Evolutionary conservation across 1,284 basidiomycete species (phyloP).

Genomic region (Marasmius oreades): DNA sequence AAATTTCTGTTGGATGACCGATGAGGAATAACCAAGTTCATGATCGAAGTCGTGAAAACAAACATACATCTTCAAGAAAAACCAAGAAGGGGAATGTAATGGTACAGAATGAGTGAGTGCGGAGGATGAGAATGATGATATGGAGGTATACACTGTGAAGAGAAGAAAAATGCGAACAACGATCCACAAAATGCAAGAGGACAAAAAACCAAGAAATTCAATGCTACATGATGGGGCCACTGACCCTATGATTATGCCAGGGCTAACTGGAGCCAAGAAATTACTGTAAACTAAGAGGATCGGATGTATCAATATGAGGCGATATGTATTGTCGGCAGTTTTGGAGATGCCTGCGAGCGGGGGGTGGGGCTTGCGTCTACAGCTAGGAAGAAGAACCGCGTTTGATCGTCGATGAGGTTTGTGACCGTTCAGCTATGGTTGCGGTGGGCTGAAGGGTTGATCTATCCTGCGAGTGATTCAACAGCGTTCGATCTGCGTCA

Average conservation of each 20-base stretch:
- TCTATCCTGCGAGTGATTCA: slow-evolving; percentile 18
- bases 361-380: too few relatives aligned
- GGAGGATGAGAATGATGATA: background rate
- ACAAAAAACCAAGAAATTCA: background rate
- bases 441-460: slow-evolving; percentile 19
- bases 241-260: background rate
- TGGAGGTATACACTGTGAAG: background rate
- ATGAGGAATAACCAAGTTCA: too few relatives aligned
- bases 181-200: background rate
- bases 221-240: background rate
- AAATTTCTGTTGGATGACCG: too few relatives aligned
- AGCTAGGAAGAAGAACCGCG: background rate
- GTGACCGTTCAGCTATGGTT: slow-evolving; percentile 48
- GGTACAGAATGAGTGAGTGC: background rate
- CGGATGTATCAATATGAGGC: background rate
- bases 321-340: background rate
- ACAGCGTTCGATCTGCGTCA: slow-evolving; percentile 25
- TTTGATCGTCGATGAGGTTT: slow-evolving; percentile 46
- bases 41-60: too few relatives aligned
- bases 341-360: background rate
- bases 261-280: background rate
- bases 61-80: too few relatives aligned
- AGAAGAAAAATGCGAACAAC: background rate
- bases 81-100: too few relatives aligned
- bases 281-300: background rate